Conservation (phyloP, 306 rosid species). For the Rosa multiflora region DNA sequence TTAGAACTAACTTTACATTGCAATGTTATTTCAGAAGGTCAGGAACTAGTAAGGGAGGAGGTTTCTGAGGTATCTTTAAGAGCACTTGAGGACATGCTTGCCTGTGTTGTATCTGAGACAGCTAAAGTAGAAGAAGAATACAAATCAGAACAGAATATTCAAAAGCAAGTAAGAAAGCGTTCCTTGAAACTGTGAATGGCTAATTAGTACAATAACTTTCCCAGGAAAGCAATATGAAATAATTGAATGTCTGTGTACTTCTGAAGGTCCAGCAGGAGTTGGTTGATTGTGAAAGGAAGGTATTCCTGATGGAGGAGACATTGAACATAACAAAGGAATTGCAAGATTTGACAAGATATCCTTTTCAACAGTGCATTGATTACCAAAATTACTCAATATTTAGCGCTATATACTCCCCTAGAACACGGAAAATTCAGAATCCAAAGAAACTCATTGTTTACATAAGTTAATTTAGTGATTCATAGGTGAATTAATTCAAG, state of each 20-base stretch:
- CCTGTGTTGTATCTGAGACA: slow-evolving; percentile 40
- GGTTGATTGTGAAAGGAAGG: slow-evolving; percentile 49
- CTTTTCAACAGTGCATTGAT: slow-evolving; percentile 34
- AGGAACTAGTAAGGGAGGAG: slow-evolving; percentile 28
- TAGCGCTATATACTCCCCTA: background rate
- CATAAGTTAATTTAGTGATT: background rate
- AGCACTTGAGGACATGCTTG: slow-evolving; percentile 49
- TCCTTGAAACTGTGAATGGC: slow-evolving; percentile 10
- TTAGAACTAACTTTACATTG: slow-evolving; percentile 24
- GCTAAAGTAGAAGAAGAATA: slow-evolving; percentile 51
- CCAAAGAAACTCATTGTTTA: background rate
- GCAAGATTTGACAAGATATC: slow-evolving; percentile 64
- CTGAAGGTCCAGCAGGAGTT: slow-evolving; percentile 63
- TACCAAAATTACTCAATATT: slow-evolving; percentile 2
- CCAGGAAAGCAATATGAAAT: slow-evolving; percentile 8
- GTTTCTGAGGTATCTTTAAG: slow-evolving; percentile 34
- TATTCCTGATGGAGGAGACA: slow-evolving; percentile 50
- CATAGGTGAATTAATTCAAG: slow-evolving; percentile 1
- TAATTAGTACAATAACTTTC: background rate
- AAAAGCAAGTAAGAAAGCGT: slow-evolving; percentile 46
- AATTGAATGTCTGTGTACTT: slow-evolving; percentile 32
- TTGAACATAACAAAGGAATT: slow-evolving; percentile 40
- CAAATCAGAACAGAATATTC: slow-evolving; percentile 41
- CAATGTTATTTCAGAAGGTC: slow-evolving; percentile 36
- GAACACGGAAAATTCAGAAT: background rate